A percentile compares a stretch with the other conserved stretches of the same genome.
Conservation (phyloP, 2,329 filamentous ascomycete species). For the Exophiala sp. region DNA sequence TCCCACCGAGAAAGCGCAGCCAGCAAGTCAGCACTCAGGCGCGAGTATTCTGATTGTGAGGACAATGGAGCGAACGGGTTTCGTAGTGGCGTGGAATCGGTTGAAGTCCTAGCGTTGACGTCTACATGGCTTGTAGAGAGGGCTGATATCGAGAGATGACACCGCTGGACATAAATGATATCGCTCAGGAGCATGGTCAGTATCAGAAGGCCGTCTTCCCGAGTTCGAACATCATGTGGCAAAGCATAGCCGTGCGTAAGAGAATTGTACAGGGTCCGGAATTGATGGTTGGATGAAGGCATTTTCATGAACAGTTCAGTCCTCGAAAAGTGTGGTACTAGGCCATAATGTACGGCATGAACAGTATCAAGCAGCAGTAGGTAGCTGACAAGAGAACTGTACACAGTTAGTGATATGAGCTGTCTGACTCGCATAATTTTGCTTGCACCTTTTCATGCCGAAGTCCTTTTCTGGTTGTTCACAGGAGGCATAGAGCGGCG, state of each 20-base stretch:
- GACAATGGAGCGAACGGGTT: constrained; percentile 6
- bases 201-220: constrained; percentile 7
- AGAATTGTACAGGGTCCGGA: constrained; percentile 8
- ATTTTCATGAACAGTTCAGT: constrained; percentile 12
- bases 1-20: constrained; percentile 6
- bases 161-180: constrained; percentile 9
- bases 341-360: constrained; percentile 4
- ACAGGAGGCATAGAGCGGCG: neutral
- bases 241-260: constrained; percentile 8
- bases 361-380: constrained; percentile 9
- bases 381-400: constrained; percentile 8
- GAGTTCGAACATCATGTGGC: constrained; percentile 3
- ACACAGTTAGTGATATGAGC: neutral
- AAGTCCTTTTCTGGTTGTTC: constrained; percentile 8
- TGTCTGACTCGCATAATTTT: too few relatives aligned
- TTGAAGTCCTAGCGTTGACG: neutral
- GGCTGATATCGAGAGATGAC: neutral
- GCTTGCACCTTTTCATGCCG: constrained; percentile 10
- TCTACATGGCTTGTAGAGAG: neutral
- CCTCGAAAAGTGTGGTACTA: constrained; percentile 2
- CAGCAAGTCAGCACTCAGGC: constrained; percentile 1
- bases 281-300: constrained; percentile 7
- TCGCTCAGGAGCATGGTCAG: constrained; percentile 8
- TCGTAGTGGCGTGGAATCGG: neutral
- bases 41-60: constrained; percentile 1